Conservation (phyloP, 1,284 basidiomycete species). For the Sporisorium exsertum region DNA sequence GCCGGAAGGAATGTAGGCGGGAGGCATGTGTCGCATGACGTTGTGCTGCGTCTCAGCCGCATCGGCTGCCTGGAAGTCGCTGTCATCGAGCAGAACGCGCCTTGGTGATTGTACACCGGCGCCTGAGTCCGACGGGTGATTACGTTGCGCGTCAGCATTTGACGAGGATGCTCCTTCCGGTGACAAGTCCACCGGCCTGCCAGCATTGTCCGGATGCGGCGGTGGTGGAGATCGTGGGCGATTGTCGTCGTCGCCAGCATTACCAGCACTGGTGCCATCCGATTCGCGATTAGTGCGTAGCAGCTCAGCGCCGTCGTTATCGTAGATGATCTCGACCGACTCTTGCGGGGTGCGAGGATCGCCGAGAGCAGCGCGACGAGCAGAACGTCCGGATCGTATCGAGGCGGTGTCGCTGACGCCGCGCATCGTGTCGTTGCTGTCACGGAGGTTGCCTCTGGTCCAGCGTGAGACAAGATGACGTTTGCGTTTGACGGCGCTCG, state of each 20-base stretch:
- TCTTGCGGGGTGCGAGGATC: slow-evolving; percentile 20
- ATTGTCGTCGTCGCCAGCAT: not conserved
- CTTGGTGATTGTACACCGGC: slow-evolving; percentile 13
- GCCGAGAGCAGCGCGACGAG: slow-evolving; percentile 22
- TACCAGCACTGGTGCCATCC: not conserved
- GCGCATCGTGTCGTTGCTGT: slow-evolving; percentile 35
- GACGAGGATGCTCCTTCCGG: slow-evolving; percentile 15
- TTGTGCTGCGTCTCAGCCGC: slow-evolving; percentile 38
- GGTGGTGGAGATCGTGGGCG: slow-evolving; percentile 41
- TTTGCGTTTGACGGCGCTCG: slow-evolving; percentile 38
- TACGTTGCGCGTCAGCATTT: slow-evolving; percentile 5
- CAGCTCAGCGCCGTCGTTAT: slow-evolving; percentile 13
- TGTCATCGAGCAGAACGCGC: slow-evolving; percentile 36
- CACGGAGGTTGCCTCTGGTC: slow-evolving; percentile 24
- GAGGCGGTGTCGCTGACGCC: slow-evolving; percentile 36
- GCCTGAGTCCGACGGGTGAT: slow-evolving; percentile 1
- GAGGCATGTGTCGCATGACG: slow-evolving; percentile 49
- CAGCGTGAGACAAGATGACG: slow-evolving; percentile 43
- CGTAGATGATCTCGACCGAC: slow-evolving; percentile 41
- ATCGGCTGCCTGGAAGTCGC: slow-evolving; percentile 54
- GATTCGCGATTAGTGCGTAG: not conserved
- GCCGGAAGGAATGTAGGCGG: slow-evolving; percentile 57
- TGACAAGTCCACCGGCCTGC: not conserved
- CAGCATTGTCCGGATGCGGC: slow-evolving; percentile 37
- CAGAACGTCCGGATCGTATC: slow-evolving; percentile 25